These are phyloP conservation scores for Aspergillus quadricinctus DNA, from an alignment of 2,329 filamentous ascomycete species.

Conservation along the genomic window DNA sequence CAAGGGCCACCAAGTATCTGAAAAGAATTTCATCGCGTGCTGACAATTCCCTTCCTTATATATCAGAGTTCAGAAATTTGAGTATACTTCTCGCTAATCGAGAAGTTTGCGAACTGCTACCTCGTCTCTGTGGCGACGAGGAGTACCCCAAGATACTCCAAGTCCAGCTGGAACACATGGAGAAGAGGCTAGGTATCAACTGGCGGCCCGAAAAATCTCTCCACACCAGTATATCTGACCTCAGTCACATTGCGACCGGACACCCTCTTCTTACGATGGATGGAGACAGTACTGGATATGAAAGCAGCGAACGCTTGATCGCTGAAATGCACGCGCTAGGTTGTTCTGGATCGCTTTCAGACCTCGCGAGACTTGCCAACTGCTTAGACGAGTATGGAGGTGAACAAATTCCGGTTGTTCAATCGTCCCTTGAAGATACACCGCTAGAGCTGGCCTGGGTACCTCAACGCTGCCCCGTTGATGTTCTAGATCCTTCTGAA, in stretches of 20 bases:
- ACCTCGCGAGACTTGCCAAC: constrained; percentile 25
- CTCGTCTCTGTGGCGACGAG: constrained; percentile 18
- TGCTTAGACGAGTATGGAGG: constrained; percentile 35
- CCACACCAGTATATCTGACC: constrained; percentile 16
- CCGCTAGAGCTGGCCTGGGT: constrained; percentile 28
- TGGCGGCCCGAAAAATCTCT: constrained; percentile 20
- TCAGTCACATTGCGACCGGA: constrained; percentile 13
- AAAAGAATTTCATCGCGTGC: constrained; percentile 20
- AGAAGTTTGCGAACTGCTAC: constrained; percentile 16
- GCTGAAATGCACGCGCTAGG: constrained; percentile 25
- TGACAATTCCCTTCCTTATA: constrained; percentile 19
- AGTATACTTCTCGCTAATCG: constrained; percentile 18
- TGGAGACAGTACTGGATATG: constrained; percentile 21
- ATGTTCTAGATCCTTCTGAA: constrained; percentile 18
- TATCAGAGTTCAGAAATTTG: constrained; percentile 19
- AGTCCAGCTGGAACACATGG: constrained; percentile 23
- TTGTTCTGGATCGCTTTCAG: constrained; percentile 25
- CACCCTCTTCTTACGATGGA: constrained; percentile 22
- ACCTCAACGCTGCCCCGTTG: constrained; percentile 30
- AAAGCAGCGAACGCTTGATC: constrained; percentile 21
- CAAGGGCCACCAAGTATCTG: constrained; percentile 21
- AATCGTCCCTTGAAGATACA: constrained; percentile 2
- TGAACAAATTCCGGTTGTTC: constrained; percentile 18
- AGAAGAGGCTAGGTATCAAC: constrained; percentile 26
- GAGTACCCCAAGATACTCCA: constrained; percentile 24